These are phyloP conservation scores for Colletotrichum coccodes DNA, from an alignment of 2,329 filamentous ascomycete species.

Conservation along the genomic window DNA sequence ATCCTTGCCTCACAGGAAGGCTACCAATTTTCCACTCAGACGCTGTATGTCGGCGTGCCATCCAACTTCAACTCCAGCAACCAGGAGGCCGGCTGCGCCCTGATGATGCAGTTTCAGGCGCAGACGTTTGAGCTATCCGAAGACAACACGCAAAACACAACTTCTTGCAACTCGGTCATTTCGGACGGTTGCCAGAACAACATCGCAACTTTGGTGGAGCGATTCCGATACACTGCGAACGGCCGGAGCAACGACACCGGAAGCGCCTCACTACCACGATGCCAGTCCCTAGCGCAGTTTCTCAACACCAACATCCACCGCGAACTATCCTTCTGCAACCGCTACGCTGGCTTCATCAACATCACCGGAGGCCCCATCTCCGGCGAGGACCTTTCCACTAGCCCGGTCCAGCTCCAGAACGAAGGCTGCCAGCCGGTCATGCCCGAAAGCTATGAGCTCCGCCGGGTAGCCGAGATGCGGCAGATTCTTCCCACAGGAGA, in stretches of 20 bases:
- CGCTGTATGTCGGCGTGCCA: background rate
- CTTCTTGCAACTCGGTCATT: background rate
- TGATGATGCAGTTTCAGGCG: constrained; percentile 1
- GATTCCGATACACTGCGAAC: background rate
- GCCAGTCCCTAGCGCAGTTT: background rate
- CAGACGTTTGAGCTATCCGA: background rate
- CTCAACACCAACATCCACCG: constrained; percentile 2
- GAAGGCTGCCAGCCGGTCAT: background rate
- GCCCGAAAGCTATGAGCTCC: background rate
- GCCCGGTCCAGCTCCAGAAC: background rate
- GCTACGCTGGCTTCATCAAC: background rate
- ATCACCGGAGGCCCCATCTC: background rate
- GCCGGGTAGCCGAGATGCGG: background rate
- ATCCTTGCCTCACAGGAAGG: background rate
- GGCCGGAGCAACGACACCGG: background rate
- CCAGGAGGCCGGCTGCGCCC: background rate
- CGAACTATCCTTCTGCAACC: background rate
- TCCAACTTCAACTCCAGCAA: background rate
- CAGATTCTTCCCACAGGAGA: background rate
- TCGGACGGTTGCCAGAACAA: background rate
- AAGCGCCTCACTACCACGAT: background rate
- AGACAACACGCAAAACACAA: background rate
- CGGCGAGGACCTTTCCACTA: background rate
- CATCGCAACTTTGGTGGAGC: background rate
- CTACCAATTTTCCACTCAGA: background rate